Percentiles rank a stretch among this genome's conserved stretches.
These are phyloP conservation scores for Chenopodium formosanum DNA, from an alignment of 148 eudicot genomes.

Conservation along the genomic window DNA sequence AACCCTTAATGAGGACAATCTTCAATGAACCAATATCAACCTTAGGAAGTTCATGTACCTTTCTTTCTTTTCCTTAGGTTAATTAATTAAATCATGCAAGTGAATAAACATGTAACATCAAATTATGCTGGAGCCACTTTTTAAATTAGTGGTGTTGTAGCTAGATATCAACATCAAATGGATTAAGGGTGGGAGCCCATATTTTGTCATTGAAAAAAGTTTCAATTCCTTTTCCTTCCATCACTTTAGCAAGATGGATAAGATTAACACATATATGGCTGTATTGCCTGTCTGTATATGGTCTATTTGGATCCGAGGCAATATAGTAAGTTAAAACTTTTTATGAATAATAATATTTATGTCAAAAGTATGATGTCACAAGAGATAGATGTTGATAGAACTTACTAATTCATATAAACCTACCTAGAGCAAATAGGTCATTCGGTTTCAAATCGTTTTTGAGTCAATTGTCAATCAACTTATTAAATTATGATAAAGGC, in stretches of 20 bases:
- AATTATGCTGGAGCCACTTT: conserved; percentile 37
- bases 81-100: not conserved
- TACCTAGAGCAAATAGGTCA: not conserved
- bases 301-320: conserved; percentile 13
- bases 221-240: conserved; percentile 10
- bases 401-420: not conserved
- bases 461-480: not conserved
- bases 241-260: conserved; percentile 13
- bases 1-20: conserved; percentile 13
- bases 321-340: not conserved
- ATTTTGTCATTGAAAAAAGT: conserved; percentile 9
- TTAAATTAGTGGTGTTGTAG: conserved; percentile 18
- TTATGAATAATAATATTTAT: not conserved
- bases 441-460: not conserved
- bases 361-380: not conserved
- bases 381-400: not conserved
- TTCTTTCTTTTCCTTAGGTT: not conserved
- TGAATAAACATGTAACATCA: conserved; percentile 29
- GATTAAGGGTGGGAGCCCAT: conserved; percentile 21
- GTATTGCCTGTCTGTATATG: too few species aligned
- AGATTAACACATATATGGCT: conserved; percentile 12
- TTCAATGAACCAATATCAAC: conserved; percentile 9
- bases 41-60: conserved; percentile 10
- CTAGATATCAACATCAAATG: conserved; percentile 26
- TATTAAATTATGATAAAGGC: not conserved